These are phyloP conservation scores for Poteriospumella lacustris DNA, from an alignment of 108 stramenopile genomes.

Conservation along the genomic window DNA sequence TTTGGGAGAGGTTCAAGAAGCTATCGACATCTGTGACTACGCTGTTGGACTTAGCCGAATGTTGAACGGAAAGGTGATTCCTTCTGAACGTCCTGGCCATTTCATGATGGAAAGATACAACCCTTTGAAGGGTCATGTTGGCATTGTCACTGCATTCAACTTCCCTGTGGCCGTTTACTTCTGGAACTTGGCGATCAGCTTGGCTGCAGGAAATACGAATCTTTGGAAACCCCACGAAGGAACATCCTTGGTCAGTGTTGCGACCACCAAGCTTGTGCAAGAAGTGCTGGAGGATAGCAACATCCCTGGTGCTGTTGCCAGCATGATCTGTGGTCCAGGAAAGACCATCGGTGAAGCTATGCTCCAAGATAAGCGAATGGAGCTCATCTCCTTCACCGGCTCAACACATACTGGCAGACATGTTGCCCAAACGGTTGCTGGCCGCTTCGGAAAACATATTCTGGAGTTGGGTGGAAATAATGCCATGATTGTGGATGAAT, in stretches of 20 bases:
- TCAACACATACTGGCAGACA: constrained; percentile 30
- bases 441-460: constrained; percentile 36
- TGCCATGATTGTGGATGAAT: constrained; percentile 37
- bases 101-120: constrained; percentile 42
- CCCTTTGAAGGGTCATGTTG: constrained; percentile 36
- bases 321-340: constrained; percentile 32
- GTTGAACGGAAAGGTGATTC: constrained; percentile 39
- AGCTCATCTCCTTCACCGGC: constrained; percentile 47
- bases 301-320: constrained; percentile 27
- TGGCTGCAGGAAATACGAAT: constrained; percentile 41
- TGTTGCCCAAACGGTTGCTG: constrained; percentile 32
- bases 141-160: constrained; percentile 51
- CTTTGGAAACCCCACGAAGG: constrained; percentile 40
- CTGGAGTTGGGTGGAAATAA: constrained; percentile 49
- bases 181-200: constrained; percentile 43
- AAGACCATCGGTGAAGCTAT: constrained; percentile 35
- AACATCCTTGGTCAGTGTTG: constrained; percentile 37
- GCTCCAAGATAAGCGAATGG: constrained; percentile 33
- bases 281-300: constrained; percentile 36
- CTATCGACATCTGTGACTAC: constrained; percentile 49
- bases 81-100: constrained; percentile 43
- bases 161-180: constrained; percentile 44
- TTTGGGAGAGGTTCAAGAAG: constrained; percentile 49
- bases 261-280: constrained; percentile 34
- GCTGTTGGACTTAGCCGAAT: constrained; percentile 37